Percentiles rank a stretch among this genome's conserved stretches.
Evolutionary conservation across 192 early-diverging fungal genomes (phyloP).

Genomic region (Linnemannia hyalina): DNA sequence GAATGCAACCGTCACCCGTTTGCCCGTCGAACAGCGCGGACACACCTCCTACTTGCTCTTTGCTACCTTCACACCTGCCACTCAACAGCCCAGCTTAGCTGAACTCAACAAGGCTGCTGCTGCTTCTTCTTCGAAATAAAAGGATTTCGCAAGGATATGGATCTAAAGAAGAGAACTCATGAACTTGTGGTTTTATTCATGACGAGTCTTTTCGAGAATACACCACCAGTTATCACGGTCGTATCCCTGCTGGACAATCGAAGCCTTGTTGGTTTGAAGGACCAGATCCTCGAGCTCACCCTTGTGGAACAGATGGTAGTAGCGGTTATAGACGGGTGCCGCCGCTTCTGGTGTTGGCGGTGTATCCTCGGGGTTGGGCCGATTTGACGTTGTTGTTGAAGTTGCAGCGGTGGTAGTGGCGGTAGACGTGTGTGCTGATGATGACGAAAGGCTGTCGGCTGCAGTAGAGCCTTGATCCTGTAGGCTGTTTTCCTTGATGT

Average conservation of each 20-base stretch:
- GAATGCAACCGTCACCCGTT: slow-evolving; percentile 73
- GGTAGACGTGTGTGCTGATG: background rate
- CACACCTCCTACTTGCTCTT: slow-evolving; percentile 98
- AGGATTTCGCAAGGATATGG: too few relatives aligned
- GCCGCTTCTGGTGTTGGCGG: background rate
- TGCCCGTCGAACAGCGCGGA: slow-evolving; percentile 73
- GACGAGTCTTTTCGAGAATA: slow-evolving; percentile 70
- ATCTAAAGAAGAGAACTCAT: background rate
- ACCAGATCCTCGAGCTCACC: slow-evolving; percentile 88
- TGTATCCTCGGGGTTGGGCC: background rate
- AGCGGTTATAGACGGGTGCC: slow-evolving; percentile 64
- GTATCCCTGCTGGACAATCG: slow-evolving; percentile 83
- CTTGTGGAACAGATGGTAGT: slow-evolving; percentile 93
- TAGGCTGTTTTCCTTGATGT: background rate
- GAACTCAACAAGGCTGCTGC: slow-evolving; percentile 16
- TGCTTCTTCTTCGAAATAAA: background rate
- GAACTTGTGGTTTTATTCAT: background rate
- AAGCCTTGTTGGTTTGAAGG: slow-evolving; percentile 59
- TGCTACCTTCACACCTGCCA: slow-evolving; percentile 79
- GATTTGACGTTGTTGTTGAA: background rate
- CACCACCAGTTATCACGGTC: slow-evolving; percentile 98
- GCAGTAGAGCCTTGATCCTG: background rate
- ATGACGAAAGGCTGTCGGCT: background rate
- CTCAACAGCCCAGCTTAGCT: slow-evolving; percentile 20
- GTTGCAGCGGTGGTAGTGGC: background rate